Evolutionary conservation across 208 protist species (phyloP), one percentile per base, ranked within the genome.

Genomic region (Leptomonas seymouri): DNA sequence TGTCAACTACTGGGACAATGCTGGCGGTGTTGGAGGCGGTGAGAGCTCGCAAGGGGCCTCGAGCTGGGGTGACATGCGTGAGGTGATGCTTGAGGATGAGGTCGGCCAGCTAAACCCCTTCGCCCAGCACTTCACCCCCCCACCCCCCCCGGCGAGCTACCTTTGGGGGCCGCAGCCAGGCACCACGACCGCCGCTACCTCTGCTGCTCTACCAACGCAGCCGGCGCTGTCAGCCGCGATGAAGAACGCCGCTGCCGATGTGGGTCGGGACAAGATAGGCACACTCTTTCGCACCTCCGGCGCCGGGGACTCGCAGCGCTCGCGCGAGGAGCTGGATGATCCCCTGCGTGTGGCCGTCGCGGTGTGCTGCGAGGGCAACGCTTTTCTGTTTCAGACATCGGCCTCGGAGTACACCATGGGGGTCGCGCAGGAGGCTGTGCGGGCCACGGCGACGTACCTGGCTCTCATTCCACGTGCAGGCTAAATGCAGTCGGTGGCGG

Each of bases 51-150:
- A 83, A 39, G 67, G 62, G 18, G 75, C 80, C 18, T 76, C 83
- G 5, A 81, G 84, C 67, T 81, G 76, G 83, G 16, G 61, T 2
- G 68, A 68, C 11, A 72, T 30, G 36, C 80, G 80, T 15, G 75
- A 76, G 25, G 44, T 76, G 12, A 71, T 68, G 53, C 54, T 92
- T 36, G 89, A 94, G 51, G 86, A 89, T 28, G 84, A 85, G 64
- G 69, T 92, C 15, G 86, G 86, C 6, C 70, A 75, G 65, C 76
- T 87, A 34, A 94, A 94, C 73, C 89, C 89, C 9, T 89, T 94
- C 57, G 76, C 82, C 20, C 66, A 73, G 42, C 82, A 83, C 71
- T 86, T 83, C 58, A 65, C 66, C 2, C 76, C 77, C 15, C 78
- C 84, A 15, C 68, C 78, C 12, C 84, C 84, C 3, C 80, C 84